These are phyloP conservation scores for Aspergillus sp. DNA, from an alignment of 2,329 filamentous ascomycete species.

Conservation along the genomic window DNA sequence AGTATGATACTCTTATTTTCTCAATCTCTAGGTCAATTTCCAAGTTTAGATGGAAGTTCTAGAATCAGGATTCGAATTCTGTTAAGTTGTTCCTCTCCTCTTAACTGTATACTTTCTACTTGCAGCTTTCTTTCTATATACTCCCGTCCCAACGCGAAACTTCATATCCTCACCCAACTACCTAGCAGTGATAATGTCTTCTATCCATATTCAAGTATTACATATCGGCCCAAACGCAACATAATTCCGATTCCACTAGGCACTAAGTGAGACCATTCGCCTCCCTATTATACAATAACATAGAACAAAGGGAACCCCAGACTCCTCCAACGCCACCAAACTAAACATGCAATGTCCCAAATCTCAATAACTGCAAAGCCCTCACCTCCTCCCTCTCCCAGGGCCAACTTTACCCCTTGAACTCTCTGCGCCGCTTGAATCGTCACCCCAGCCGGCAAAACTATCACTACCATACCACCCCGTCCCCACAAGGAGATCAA, in stretches of 20 bases:
- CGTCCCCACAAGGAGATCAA: conserved; percentile 47
- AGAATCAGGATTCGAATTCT: conserved; percentile 21
- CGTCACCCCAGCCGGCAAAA: conserved; percentile 43
- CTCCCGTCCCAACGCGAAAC: too few relatives aligned
- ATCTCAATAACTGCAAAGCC: neutral
- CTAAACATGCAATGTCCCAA: neutral
- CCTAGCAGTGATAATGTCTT: too few relatives aligned
- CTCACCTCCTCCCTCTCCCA: conserved; percentile 7
- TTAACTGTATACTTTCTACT: too few relatives aligned
- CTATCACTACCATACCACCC: conserved; percentile 42
- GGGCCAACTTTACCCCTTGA: neutral
- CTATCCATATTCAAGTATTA: too few relatives aligned
- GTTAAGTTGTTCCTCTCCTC: neutral
- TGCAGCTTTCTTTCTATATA: too few relatives aligned
- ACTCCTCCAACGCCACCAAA: too few relatives aligned
- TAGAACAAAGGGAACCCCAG: too few relatives aligned
- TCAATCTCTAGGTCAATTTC: conserved; percentile 23
- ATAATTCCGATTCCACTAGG: too few relatives aligned
- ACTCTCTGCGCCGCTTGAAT: neutral
- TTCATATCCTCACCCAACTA: too few relatives aligned
- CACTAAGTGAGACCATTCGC: too few relatives aligned
- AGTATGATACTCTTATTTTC: conserved; percentile 30
- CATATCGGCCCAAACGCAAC: too few relatives aligned
- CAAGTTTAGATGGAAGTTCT: conserved; percentile 33
- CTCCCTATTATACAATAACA: too few relatives aligned